Evolutionary conservation across 345 rosid species (phyloP).

Genomic region (Syzygium grande): DNA sequence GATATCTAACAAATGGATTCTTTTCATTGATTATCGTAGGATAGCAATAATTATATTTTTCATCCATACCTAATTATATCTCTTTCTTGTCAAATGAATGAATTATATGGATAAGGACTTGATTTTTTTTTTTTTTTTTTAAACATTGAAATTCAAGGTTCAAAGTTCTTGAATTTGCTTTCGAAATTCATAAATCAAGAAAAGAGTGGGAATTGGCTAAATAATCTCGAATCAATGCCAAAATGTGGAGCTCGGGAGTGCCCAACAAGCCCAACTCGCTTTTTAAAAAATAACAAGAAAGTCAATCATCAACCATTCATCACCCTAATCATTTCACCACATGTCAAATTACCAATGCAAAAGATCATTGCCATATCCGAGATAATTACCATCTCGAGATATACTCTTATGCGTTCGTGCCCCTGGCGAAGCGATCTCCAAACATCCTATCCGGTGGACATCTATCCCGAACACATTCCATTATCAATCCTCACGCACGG

Average conservation of each 20-base stretch:
- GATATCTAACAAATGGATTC: neutral
- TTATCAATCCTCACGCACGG: rapidly evolving
- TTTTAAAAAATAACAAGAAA: neutral
- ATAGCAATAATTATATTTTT: neutral
- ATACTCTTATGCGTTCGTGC: too few relatives aligned
- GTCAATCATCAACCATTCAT: neutral
- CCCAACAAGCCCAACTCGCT: neutral
- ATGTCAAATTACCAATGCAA: too few relatives aligned
- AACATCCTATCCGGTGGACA: neutral
- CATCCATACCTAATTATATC: neutral
- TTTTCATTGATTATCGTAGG: neutral
- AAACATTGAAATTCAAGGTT: neutral
- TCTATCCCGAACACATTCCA: rapidly evolving
- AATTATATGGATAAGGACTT: neutral
- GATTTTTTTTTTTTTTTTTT: neutral
- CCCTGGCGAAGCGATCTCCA: neutral
- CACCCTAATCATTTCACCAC: neutral
- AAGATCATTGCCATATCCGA: too few relatives aligned
- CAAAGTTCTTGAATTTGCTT: neutral
- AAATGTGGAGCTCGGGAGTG: neutral
- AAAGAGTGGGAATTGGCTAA: neutral
- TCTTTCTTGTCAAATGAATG: neutral
- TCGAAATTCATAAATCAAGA: neutral
- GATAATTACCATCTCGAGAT: too few relatives aligned
- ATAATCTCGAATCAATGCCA: neutral